Base-by-base conservation (phyloP, 306 rosid species). In the Vachellia pachyceras region DNA sequence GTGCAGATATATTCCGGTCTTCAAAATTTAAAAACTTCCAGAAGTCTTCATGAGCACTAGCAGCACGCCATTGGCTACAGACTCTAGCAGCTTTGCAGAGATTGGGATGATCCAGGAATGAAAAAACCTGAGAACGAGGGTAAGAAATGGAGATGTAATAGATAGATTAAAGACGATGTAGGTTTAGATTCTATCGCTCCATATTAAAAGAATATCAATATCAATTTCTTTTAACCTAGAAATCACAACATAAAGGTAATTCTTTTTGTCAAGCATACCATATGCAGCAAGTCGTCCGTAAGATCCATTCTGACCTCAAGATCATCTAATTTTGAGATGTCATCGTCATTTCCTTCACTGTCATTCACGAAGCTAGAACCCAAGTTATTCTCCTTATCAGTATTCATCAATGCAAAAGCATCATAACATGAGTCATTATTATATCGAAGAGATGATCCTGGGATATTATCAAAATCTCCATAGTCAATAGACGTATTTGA, bases 21-120 rank as follows among this genome's bases (percentile, higher is more conserved):
- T 93, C 97, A 89, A 96, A 94, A 88, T 90, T 87, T 88, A 96
- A 91, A 82, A 86, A 84, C 80, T 84, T 93, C 99, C 99, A 96
- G 80, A 96, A 96, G 86, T 96, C 99, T 84, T 92, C 99, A 82
- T 96, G 99, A 44, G 97, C 93, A 90, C 99, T 92, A 71, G 98
- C 99, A 76, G 80, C 73, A 83, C 92, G 91, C 99, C 99, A 96
- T 82, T 96, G 99, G 85, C 85, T 88, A 82, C 99, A 96, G 40
- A 96, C 98, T 77, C 91, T 84, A 72, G 98, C 98, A 67, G 98
- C 99, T 89, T 82, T 90, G 83, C 99, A 96, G 55, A 96, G 99
- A 89, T 90, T 86, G 79, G 85, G 79, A 75, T 90, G 94, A 87
- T 96, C 97, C 89, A 96, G 81, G 92, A 96, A 96, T 54, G 99